Conservation (phyloP, 2,329 filamentous ascomycete species). For the Xylaria hypoxylon region DNA sequence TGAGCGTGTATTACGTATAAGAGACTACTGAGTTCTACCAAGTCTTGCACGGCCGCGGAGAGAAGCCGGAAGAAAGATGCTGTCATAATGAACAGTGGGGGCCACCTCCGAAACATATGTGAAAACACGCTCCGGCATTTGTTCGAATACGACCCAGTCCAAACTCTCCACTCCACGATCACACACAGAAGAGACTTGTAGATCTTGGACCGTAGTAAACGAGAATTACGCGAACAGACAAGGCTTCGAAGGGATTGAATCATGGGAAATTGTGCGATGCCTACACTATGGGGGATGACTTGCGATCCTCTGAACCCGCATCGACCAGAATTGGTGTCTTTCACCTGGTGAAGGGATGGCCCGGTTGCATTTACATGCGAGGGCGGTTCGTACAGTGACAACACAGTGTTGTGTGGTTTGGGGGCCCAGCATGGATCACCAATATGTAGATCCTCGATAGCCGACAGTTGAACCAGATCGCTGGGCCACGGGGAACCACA, state of each 20-base stretch:
- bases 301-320: neutral
- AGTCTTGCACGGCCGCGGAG: neutral
- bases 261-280: no score
- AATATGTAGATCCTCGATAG: conserved; percentile 46
- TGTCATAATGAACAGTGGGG: neutral
- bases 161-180: neutral
- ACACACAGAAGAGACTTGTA: no score
- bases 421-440: conserved; percentile 24
- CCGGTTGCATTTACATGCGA: neutral
- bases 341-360: neutral
- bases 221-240: neutral
- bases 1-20: neutral
- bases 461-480: conserved; percentile 51
- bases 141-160: neutral
- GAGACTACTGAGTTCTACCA: conserved; percentile 2
- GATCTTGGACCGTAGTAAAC: no score
- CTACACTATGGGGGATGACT: neutral
- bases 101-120: neutral
- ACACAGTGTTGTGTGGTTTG: conserved; percentile 27
- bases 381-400: conserved; percentile 28
- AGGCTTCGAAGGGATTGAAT: neutral
- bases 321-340: neutral
- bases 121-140: neutral
- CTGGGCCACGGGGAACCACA: conserved; percentile 42
- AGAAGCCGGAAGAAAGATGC: neutral